A percentile compares a stretch with the other conserved stretches of the same genome.
Conservation (phyloP, 495 filamentous ascomycete species). For the Parathielavia hyrcaniae region DNA sequence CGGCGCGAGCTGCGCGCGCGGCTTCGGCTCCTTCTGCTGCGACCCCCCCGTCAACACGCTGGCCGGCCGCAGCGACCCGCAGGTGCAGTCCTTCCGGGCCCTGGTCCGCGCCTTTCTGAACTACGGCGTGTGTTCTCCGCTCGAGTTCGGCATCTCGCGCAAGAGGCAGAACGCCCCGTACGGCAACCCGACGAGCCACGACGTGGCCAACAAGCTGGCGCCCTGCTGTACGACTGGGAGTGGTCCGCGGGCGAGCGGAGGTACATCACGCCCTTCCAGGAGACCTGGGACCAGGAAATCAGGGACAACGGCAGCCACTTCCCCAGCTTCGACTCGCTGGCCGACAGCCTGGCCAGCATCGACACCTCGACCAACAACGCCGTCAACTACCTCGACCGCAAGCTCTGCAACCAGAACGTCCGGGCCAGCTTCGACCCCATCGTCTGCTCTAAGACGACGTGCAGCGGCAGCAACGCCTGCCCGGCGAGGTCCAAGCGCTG, state of each 20-base stretch:
- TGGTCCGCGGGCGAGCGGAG: background rate
- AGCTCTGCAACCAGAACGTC: background rate
- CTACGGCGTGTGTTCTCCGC: background rate
- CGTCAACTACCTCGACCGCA: background rate
- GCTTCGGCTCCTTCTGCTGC: slow-evolving; percentile 7
- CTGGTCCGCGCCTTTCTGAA: background rate
- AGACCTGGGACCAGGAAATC: background rate
- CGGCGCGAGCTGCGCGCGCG: background rate
- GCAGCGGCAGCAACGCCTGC: background rate
- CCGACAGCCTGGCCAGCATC: background rate
- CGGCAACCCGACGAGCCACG: background rate
- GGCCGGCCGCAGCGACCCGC: background rate
- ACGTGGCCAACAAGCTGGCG: background rate
- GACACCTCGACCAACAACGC: background rate
- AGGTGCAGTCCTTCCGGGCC: background rate
- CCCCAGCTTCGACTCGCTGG: background rate
- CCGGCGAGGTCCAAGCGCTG: background rate
- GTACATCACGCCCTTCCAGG: background rate
- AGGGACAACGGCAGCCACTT: background rate
- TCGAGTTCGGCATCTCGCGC: background rate
- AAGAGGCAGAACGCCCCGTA: background rate
- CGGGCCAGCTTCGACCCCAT: background rate
- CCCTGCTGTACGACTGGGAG: background rate
- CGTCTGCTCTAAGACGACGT: background rate
- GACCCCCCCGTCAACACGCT: background rate